Conservation (phyloP, 176 grass and related monocot genomes). For the Eleusine coracana region DNA sequence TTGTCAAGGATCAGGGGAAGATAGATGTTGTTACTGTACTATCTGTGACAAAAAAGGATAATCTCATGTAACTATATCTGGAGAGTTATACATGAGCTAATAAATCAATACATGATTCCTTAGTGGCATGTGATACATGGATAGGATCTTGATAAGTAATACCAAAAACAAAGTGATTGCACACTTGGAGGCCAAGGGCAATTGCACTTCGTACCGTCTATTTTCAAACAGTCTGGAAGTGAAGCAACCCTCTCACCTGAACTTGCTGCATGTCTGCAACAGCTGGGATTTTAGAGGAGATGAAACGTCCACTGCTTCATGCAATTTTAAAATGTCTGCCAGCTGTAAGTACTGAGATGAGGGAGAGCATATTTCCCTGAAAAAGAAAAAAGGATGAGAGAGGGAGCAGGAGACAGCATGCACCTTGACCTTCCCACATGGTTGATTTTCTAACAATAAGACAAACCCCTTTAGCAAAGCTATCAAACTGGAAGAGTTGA, state of each 20-base stretch:
- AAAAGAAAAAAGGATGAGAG: no score
- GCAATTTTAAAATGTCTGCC: not conserved
- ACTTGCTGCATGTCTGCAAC: not conserved
- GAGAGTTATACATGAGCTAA: not conserved
- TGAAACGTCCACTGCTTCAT: not conserved
- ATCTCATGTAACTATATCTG: not conserved
- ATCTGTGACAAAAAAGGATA: not conserved
- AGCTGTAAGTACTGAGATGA: not conserved
- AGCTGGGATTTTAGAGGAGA: not conserved
- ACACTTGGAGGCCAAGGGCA: not conserved
- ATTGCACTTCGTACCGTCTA: no score
- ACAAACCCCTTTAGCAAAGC: not conserved
- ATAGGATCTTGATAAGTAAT: not conserved
- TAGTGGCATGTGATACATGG: not conserved
- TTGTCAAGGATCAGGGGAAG: not conserved
- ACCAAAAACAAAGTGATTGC: no score
- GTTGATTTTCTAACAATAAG: no score
- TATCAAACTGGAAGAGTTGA: constrained; percentile 18
- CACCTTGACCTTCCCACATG: constrained; percentile 4
- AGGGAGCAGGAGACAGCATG: not conserved
- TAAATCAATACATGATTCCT: not conserved
- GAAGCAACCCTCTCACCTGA: no score
- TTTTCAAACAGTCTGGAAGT: no score
- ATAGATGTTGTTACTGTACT: not conserved
- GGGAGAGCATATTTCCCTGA: no score